Percentiles rank a stretch among this genome's conserved stretches.
These are phyloP conservation scores for Paecilomyces fulvus DNA, from an alignment of 2,329 filamentous ascomycete genomes.

Conservation along the genomic window DNA sequence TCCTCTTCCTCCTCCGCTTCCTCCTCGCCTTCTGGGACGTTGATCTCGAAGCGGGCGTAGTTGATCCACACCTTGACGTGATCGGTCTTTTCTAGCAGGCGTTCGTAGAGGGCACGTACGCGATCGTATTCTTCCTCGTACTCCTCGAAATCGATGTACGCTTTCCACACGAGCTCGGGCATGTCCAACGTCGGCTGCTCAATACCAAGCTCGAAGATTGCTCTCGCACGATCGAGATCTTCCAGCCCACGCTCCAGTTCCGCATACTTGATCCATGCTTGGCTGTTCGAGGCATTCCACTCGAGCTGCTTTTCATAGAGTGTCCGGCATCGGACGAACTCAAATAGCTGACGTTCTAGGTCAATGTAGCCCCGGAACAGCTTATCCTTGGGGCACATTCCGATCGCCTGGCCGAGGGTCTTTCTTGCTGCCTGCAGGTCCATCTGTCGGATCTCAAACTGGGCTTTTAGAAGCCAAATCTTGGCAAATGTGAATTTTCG, in stretches of 20 bases:
- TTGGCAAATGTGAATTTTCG: slow-evolving; percentile 98
- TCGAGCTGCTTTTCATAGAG: slow-evolving; percentile 91
- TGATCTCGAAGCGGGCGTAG: slow-evolving; percentile 97
- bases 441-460: slow-evolving; percentile 85
- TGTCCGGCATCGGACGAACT: slow-evolving; percentile 83
- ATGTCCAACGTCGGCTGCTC: slow-evolving; percentile 80
- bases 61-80: slow-evolving; percentile 99
- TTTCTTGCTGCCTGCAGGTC: slow-evolving; percentile 75
- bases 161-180: slow-evolving; percentile 96
- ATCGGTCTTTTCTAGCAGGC: slow-evolving; percentile 86
- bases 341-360: slow-evolving; percentile 85
- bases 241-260: slow-evolving; percentile 87
- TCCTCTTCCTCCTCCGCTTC: slow-evolving; percentile 54
- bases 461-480: slow-evolving; percentile 85
- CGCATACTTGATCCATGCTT: slow-evolving; percentile 94
- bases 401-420: slow-evolving; percentile 79
- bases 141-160: slow-evolving; percentile 97
- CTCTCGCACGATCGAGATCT: slow-evolving; percentile 76
- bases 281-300: slow-evolving; percentile 81
- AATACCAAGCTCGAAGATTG: slow-evolving; percentile 87
- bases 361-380: slow-evolving; percentile 91
- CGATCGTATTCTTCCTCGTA: slow-evolving; percentile 85
- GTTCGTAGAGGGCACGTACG: slow-evolving; percentile 76
- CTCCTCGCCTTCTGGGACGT: slow-evolving; percentile 67
- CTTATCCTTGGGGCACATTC: slow-evolving; percentile 93